These are phyloP conservation scores for Pseudonitzschia multistriata DNA, from an alignment of 108 stramenopile species.

Conservation along the genomic window DNA sequence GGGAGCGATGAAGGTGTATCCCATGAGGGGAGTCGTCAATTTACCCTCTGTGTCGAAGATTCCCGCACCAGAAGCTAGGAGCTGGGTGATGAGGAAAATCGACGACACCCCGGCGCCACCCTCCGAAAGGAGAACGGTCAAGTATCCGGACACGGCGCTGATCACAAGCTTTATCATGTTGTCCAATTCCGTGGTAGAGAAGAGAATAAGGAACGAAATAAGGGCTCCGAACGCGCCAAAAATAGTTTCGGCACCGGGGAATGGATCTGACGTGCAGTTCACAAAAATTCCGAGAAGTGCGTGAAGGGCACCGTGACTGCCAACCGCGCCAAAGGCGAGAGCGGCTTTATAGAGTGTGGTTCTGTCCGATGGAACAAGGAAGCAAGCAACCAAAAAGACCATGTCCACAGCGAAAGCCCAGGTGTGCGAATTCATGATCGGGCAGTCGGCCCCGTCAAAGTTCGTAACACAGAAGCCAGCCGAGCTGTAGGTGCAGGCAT, in stretches of 20 bases:
- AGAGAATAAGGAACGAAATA: not conserved
- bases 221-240: not conserved
- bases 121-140: not conserved
- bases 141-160: not conserved
- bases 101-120: not conserved
- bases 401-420: not conserved
- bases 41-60: not conserved
- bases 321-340: not conserved
- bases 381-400: not conserved
- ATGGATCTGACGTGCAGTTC: not conserved
- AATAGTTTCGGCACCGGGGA: not conserved
- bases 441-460: not conserved
- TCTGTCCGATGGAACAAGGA: not conserved
- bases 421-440: not conserved
- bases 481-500: not conserved
- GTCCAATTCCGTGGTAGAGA: not conserved
- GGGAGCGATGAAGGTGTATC: not conserved
- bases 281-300: not conserved
- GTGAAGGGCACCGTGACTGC: not conserved
- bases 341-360: not conserved
- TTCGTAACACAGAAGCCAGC: slow-evolving; percentile 2
- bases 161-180: not conserved
- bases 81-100: not conserved
- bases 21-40: not conserved
- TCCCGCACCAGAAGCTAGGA: not conserved